Base-by-base conservation (phyloP, 148 eudicot genomes). In the Fagopyrum tataricum region DNA sequence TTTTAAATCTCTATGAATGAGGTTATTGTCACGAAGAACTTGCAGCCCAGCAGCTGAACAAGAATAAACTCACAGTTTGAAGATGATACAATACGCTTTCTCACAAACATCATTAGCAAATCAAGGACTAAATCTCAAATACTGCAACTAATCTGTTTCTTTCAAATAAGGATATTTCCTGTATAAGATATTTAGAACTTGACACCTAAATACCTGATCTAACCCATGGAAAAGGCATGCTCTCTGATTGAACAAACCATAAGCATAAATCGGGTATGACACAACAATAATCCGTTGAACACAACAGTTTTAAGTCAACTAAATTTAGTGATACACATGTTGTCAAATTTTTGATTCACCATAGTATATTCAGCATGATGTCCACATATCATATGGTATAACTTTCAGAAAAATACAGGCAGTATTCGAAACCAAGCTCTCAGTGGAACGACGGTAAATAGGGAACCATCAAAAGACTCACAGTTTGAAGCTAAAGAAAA, bases 1-100 rank as follows among this genome's bases (percentile, higher is more conserved):
- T 68, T 85, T 85, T 47, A 85, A 46, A 74, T 85, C 88, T 83
- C 88, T 83, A 76, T 85, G 88, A 68, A 85, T 85, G 44, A 85
- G 84, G 77, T 75, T 76, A 70, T 81, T 85, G 20, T 81, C 86
- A 56, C 84, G 80, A 67, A 85, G 86, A 75, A 81, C 86, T 67
- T 81, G 85, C 70, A 85, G 73, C 76, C 88, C 88, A 4, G 83
- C 81, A 81, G 86, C 88, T 85, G 88, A 74, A 74, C 42, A 72
- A 43, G 69, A 75, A 66, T 42, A 67, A 73, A 72, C 44, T 73
- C 67, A 55, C 17, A 48, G 43, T 68, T 72, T 42, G 14, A 18
- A 73, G 4, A 73, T 72, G 14, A 74, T 43, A 26, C 44, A n/a
- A 40, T 39, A 1, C 26, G 21, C 18, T 40, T 47, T 41, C 47